These are phyloP conservation scores for Aquilaria yunnanensis DNA, from an alignment of 345 rosid genomes.

Conservation along the genomic window DNA sequence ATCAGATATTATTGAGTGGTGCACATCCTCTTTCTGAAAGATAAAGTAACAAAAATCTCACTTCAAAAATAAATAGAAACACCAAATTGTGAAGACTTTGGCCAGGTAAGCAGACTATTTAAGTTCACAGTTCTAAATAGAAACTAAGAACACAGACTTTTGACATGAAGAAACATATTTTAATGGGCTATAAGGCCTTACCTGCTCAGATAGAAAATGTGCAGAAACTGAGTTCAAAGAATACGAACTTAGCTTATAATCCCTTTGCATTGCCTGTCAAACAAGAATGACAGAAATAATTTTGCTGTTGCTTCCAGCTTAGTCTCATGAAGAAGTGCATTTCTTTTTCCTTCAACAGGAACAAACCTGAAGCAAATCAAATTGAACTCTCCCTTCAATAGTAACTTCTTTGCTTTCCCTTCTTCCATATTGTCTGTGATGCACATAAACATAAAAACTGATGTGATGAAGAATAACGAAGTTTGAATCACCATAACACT, in stretches of 20 bases:
- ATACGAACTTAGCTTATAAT: slow-evolving; percentile 91
- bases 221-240: slow-evolving; percentile 96
- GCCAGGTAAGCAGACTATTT: no score
- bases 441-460: slow-evolving; percentile 18
- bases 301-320: slow-evolving; percentile 7
- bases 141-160: no score
- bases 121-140: no score
- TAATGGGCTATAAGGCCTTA: slow-evolving; percentile 18
- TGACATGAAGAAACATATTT: no score
- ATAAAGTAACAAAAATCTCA: background rate
- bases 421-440: slow-evolving; percentile 76
- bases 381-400: slow-evolving; percentile 93
- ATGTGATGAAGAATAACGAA: background rate
- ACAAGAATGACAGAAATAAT: slow-evolving; percentile 10
- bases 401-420: slow-evolving; percentile 97
- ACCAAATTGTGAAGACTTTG: no score
- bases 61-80: background rate
- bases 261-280: slow-evolving; percentile 74
- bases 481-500: background rate
- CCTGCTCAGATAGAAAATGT: slow-evolving; percentile 98
- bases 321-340: slow-evolving; percentile 5
- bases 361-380: slow-evolving; percentile 94
- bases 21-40: slow-evolving; percentile 94
- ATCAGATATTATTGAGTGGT: slow-evolving; percentile 96
- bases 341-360: background rate